phyloP scores from a whole-genome alignment of 352 stramenopile genomes.

The Globisporangium uncinulatum region DNA sequence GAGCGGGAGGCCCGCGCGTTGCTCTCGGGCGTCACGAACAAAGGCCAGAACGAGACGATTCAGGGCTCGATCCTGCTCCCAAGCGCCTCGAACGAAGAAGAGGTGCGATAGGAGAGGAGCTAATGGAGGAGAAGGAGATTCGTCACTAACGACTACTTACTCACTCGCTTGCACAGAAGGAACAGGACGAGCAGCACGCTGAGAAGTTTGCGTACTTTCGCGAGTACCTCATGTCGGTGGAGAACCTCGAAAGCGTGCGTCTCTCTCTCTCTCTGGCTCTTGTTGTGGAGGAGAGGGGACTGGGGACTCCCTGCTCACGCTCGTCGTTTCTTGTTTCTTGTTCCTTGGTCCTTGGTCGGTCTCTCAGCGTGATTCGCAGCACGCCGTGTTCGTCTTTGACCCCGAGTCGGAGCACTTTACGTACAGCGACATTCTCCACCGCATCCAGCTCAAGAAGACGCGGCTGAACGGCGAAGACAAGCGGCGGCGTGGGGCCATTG shows the following conservation, averaged over 20 bases:
- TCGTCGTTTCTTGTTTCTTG: neutral
- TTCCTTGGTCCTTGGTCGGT: constrained; percentile 4
- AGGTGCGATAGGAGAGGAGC: constrained; percentile 21
- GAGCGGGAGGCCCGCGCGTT: constrained; percentile 64
- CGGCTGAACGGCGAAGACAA: constrained; percentile 77
- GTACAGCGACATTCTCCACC: constrained; percentile 69
- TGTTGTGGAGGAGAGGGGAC: too few species aligned
- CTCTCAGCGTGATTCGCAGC: constrained; percentile 48
- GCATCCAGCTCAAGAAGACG: constrained; percentile 79
- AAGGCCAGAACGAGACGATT: constrained; percentile 53
- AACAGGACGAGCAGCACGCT: constrained; percentile 29
- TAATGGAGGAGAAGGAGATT: neutral
- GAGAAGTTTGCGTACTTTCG: constrained; percentile 83
- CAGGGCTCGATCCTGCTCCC: constrained; percentile 76
- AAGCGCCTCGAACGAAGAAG: constrained; percentile 42
- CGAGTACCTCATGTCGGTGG: constrained; percentile 73
- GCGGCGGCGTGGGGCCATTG: constrained; percentile 66
- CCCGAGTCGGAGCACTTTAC: constrained; percentile 70
- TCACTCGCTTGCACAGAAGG: constrained; percentile 20
- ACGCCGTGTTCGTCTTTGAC: constrained; percentile 77
- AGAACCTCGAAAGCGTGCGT: constrained; percentile 66
- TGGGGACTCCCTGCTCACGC: neutral
- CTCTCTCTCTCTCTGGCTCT: neutral
- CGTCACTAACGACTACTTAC: constrained; percentile 1
- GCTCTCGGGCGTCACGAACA: constrained; percentile 71